Evolutionary conservation across 345 rosid species (phyloP).

Genomic region (Eucalyptus brandiana): DNA sequence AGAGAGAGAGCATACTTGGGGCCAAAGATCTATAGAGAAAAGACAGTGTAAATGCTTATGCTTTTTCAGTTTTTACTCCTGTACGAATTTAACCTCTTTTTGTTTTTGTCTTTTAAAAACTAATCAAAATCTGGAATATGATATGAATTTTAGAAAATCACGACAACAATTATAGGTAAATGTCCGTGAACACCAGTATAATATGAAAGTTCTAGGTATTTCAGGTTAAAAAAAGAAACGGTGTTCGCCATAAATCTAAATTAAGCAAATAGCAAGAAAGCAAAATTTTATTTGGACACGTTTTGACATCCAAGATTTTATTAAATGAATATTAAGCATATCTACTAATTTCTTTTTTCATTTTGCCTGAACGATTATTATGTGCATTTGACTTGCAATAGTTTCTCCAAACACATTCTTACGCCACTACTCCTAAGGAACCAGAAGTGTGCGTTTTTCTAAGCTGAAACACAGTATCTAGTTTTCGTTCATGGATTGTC

Average conservation of each 20-base stretch:
- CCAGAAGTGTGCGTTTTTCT: background rate
- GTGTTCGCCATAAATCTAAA: background rate
- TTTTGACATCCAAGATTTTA: too few species aligned
- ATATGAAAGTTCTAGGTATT: background rate
- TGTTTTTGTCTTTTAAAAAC: background rate
- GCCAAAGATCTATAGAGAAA: background rate
- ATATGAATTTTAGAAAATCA: background rate
- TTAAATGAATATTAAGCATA: background rate
- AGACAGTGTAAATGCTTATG: background rate
- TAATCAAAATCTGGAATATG: background rate
- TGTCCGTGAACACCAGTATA: background rate
- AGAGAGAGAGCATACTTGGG: background rate
- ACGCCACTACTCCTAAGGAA: background rate
- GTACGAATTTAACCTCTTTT: background rate
- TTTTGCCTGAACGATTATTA: background rate
- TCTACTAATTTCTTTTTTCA: background rate
- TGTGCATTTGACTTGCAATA: background rate
- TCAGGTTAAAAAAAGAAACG: background rate
- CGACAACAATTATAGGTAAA: background rate
- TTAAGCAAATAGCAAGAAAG: background rate
- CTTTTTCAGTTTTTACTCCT: background rate
- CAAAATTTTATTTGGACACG: background rate
- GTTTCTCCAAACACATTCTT: background rate
- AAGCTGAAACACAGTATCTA: background rate
- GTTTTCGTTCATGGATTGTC: background rate